phyloP scores from a whole-genome alignment of 208 protist species.

The Leishmania lainsoni region DNA sequence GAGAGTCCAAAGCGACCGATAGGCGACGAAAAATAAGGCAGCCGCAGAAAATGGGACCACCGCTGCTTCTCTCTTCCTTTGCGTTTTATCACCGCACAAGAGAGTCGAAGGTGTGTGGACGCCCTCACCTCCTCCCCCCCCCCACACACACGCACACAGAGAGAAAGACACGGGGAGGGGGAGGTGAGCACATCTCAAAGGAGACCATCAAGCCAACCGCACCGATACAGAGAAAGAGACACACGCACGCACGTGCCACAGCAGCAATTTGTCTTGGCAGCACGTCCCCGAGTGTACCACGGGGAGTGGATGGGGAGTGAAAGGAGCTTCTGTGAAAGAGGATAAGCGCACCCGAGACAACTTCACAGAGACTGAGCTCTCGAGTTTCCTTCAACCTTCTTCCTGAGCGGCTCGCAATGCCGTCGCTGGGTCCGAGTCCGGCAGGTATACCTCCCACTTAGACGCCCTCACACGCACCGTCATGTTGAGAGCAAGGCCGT shows the following conservation, averaged over 20 bases:
- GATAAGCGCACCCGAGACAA: neutral
- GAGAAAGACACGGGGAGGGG: neutral
- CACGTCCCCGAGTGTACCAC: neutral
- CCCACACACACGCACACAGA: neutral
- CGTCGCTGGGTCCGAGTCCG: conserved; percentile 80
- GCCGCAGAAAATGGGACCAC: neutral
- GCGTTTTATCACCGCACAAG: neutral
- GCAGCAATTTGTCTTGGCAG: neutral
- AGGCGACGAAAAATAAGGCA: neutral
- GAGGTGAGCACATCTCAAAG: neutral
- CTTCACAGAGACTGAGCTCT: neutral
- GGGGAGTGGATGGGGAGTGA: too few relatives aligned
- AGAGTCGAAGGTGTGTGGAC: neutral
- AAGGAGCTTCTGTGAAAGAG: neutral
- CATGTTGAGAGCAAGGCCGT: conserved; percentile 69
- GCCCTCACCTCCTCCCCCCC: too few relatives aligned
- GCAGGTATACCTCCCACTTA: conserved; percentile 45
- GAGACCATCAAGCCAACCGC: neutral
- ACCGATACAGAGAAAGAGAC: neutral
- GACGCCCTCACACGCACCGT: conserved; percentile 46
- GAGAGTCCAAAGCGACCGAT: neutral
- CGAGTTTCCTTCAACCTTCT: neutral
- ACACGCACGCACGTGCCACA: neutral
- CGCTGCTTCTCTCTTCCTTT: neutral
- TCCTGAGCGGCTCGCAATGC: conserved; percentile 55